Conservation (phyloP, 805 yeast genomes). For the Metschnikowia drakensbergensis region DNA sequence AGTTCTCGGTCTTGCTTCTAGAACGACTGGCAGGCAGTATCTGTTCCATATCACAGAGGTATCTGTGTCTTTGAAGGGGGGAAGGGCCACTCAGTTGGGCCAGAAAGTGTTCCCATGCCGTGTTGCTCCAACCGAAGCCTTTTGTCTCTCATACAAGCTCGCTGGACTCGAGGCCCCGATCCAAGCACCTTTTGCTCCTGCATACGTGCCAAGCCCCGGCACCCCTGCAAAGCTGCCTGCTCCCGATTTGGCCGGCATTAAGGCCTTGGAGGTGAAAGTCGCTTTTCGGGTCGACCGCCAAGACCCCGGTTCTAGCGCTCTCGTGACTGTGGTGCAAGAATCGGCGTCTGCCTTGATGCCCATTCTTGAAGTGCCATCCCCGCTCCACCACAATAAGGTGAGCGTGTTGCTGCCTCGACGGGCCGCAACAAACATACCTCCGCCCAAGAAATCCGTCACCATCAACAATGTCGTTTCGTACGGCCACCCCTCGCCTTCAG, state of each 20-base stretch:
- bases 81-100: conserved; percentile 20
- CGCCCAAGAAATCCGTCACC: conserved; percentile 20
- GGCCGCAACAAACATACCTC: conserved; percentile 1
- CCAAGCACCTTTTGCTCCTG: neutral
- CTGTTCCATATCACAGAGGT: conserved; percentile 1
- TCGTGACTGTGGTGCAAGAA: conserved; percentile 22
- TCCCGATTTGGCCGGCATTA: conserved; percentile 21
- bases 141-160: conserved; percentile 11
- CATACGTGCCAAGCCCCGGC: neutral
- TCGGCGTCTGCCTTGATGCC: conserved; percentile 41
- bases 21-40: neutral
- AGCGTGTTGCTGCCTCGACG: neutral
- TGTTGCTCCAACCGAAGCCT: conserved; percentile 9
- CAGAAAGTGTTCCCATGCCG: conserved; percentile 9
- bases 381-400: conserved; percentile 31
- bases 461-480: conserved; percentile 18
- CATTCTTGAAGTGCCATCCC: conserved; percentile 30
- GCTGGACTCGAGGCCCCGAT: conserved; percentile 23
- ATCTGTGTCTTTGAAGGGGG: neutral
- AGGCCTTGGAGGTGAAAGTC: conserved; percentile 26
- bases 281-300: conserved; percentile 24
- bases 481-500: conserved; percentile 2
- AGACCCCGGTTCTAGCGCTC: conserved; percentile 4
- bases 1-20: conserved; percentile 19
- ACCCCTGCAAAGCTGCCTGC: neutral